phyloP scores from a whole-genome alignment of 441 rosid genomes.

The Gossypium schwendimanii region DNA sequence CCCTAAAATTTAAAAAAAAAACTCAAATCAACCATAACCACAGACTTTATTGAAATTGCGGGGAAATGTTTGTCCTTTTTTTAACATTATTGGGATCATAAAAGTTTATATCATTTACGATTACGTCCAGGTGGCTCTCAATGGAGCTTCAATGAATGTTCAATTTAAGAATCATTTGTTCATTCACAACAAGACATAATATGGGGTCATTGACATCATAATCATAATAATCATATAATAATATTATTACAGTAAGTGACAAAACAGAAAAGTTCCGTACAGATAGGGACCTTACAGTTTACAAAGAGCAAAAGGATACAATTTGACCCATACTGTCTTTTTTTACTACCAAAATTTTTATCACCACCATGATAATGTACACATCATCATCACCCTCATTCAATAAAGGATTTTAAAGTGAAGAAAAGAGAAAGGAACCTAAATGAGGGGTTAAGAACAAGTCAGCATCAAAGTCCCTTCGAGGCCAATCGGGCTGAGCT shows the following conservation, averaged over 20 bases:
- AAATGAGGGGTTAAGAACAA: neutral
- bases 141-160: neutral
- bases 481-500: neutral
- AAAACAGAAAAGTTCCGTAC: neutral
- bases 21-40: neutral
- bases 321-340: constrained; percentile 19
- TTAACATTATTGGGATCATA: neutral
- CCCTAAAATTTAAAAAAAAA: too few relatives aligned
- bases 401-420: neutral
- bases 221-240: neutral
- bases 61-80: neutral
- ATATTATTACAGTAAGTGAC: neutral
- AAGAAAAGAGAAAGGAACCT: neutral
- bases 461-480: constrained; percentile 10
- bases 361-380: constrained; percentile 30
- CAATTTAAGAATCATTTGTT: neutral
- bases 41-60: neutral
- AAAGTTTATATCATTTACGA: too few relatives aligned
- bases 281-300: neutral
- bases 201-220: too few relatives aligned
- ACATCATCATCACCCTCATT: constrained; percentile 14
- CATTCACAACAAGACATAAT: neutral
- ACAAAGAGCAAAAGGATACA: constrained; percentile 19
- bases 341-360: constrained; percentile 28
- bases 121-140: neutral